Conservation (phyloP, 805 yeast genomes). For the Starmerella floris region DNA sequence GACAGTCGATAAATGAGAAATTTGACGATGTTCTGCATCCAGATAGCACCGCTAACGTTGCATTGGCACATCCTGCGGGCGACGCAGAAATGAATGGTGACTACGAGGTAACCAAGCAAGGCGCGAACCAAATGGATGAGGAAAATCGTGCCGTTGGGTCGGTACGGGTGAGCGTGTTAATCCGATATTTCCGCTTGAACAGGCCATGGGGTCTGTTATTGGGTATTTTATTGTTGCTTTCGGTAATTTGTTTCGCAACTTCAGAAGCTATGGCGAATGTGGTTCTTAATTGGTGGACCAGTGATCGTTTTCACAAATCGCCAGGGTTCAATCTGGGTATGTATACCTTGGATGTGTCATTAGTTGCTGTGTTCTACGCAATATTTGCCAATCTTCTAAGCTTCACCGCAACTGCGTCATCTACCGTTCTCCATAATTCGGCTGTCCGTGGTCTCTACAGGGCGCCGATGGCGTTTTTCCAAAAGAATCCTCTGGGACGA, state of each 20-base stretch:
- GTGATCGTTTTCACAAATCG: conserved; percentile 36
- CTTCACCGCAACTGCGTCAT: conserved; percentile 39
- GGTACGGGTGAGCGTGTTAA: conserved; percentile 4
- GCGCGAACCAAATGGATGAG: conserved; percentile 4
- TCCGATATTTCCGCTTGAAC: conserved; percentile 12
- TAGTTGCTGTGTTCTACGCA: conserved; percentile 7
- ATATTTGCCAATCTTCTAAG: conserved; percentile 8
- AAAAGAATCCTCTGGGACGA: conserved; percentile 70
- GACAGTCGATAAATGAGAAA: not conserved
- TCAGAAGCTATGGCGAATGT: conserved; percentile 25
- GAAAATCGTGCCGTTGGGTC: conserved; percentile 12
- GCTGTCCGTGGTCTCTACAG: conserved; percentile 50
- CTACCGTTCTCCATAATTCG: conserved; percentile 39
- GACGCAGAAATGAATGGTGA: not conserved
- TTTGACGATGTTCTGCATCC: not conserved
- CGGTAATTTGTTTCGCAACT: conserved; percentile 31
- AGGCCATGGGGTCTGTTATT: conserved; percentile 1
- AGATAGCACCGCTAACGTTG: not conserved
- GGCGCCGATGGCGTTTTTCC: conserved; percentile 71
- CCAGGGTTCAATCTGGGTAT: conserved; percentile 58
- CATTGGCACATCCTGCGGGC: not conserved
- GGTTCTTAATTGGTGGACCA: conserved; percentile 64
- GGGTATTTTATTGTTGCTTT: not conserved
- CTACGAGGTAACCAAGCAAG: not conserved
- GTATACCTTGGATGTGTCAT: conserved; percentile 17